A percentile compares a stretch with the other conserved stretches of the same genome.
These are phyloP conservation scores for Globisporangium iwayamae DNA, from an alignment of 352 stramenopile genomes.

Conservation along the genomic window DNA sequence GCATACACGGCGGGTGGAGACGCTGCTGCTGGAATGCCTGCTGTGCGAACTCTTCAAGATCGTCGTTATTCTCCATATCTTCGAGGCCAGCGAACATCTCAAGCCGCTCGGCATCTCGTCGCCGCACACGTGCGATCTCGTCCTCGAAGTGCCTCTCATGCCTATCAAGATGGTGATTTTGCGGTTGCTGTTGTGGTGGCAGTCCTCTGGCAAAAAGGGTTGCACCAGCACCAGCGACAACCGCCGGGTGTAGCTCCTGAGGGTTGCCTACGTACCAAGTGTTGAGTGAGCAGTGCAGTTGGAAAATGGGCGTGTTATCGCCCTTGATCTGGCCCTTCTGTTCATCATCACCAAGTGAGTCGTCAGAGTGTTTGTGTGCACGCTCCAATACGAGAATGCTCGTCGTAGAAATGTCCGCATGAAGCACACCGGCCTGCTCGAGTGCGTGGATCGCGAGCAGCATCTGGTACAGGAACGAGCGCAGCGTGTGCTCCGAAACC, in stretches of 20 bases:
- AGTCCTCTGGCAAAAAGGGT: neutral
- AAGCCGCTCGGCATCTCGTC: slow-evolving; percentile 13
- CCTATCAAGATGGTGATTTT: neutral
- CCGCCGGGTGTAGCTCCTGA: neutral
- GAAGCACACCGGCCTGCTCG: slow-evolving; percentile 37
- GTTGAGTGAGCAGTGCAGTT: slow-evolving; percentile 17
- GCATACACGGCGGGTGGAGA: slow-evolving; percentile 11
- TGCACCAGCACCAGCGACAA: neutral
- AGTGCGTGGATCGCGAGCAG: slow-evolving; percentile 53
- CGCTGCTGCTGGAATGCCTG: slow-evolving; percentile 8
- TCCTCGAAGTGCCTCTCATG: slow-evolving; percentile 4
- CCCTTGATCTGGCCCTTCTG: neutral
- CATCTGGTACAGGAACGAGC: slow-evolving; percentile 59
- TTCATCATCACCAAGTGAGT: neutral
- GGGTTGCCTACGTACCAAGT: neutral
- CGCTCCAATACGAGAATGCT: slow-evolving; percentile 49
- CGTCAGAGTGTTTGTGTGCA: neutral
- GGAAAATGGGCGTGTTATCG: slow-evolving; percentile 7
- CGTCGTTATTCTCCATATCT: slow-evolving; percentile 9
- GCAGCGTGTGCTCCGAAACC: slow-evolving; percentile 36
- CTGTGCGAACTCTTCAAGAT: neutral
- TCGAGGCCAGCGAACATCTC: slow-evolving; percentile 12
- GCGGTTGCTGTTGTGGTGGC: neutral
- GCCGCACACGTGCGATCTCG: slow-evolving; percentile 17
- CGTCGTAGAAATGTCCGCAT: slow-evolving; percentile 46